Evolutionary conservation across 164 flowering plant species (phyloP), one percentile per base, ranked within the genome.

Genomic region (Brasenia schreberi): DNA sequence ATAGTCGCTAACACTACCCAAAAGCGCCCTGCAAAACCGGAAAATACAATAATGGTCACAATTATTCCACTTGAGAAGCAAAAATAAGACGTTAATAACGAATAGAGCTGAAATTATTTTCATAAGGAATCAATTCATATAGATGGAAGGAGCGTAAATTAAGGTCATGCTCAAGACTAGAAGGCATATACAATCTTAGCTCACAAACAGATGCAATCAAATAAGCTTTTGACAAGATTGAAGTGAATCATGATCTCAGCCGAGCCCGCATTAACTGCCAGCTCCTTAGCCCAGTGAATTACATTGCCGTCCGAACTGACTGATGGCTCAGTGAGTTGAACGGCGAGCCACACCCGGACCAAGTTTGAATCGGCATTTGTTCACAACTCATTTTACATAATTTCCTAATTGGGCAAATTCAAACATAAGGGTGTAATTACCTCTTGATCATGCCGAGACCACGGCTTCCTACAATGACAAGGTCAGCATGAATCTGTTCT

Each of bases 1-100:
- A 63, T 80, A 80, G 12, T 80, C 83, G 61, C 83, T 80, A 10
- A 80, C 81, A 33, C 83, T 80, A 4, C 83, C 83, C 59, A 78
- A 66, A 52, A 80, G 69, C 2, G 80, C 78, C 74, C 83, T 80
- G 74, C 72, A 72, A 53, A 45, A 2, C 53, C 7, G 53, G 11
- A 45, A 45, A 23, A 23, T 23, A 23, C 27, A 23, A 23, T 23
- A 0, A 2, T 23, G 27, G 27, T 23, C 27, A 23, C 27, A 23
- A 23, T 23, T 23, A 23, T 23, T 23, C 27, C 27, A 23, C 27
- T 23, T 23, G 2, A 23, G 27, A 23, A 23, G 27, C 27, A 23
- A 23, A 23, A 23, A 23, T 23, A 23, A 23, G 27, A 23, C 27
- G 27, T 23, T 23, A 23, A 23, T 23, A 23, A 23, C 27, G 27